phyloP scores from a whole-genome alignment of 2,329 filamentous ascomycete species.

The Cryphonectria carpinicola region DNA sequence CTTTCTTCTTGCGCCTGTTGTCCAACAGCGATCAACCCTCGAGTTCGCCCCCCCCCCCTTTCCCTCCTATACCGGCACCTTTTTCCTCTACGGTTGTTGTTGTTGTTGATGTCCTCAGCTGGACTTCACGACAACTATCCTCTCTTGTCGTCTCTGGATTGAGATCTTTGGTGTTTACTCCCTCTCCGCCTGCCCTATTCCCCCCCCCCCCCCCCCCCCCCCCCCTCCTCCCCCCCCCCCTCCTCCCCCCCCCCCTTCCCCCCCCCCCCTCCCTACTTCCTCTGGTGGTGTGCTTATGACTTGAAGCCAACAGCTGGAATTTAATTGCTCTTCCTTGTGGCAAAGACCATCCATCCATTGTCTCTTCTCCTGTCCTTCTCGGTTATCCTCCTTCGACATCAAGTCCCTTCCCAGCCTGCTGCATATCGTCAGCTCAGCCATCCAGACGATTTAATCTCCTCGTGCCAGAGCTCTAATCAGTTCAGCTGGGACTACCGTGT shows the following conservation, averaged over 20 bases:
- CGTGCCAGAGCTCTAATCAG: background rate
- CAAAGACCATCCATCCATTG: background rate
- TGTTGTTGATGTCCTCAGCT: background rate
- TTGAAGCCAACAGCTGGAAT: background rate
- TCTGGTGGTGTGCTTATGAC: background rate
- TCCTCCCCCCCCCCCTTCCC: no score
- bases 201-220: no score
- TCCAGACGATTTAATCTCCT: background rate
- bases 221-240: no score
- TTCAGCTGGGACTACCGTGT: background rate
- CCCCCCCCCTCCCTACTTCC: no score
- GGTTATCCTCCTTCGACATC: background rate
- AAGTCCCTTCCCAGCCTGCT: background rate
- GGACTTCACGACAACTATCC: background rate
- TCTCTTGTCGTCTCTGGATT: background rate
- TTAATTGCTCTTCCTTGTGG: background rate
- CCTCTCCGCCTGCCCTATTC: background rate
- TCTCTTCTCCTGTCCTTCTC: background rate
- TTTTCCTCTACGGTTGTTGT: background rate
- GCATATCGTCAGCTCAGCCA: background rate
- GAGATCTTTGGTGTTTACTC: background rate
- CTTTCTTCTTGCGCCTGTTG: conserved; percentile 5
- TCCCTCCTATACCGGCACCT: conserved; percentile 2
- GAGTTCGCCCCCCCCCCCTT: background rate
- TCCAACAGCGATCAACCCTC: conserved; percentile 14